Percentiles rank a stretch among this genome's conserved stretches.
Evolutionary conservation across 306 rosid species (phyloP).

Genomic region (Rosa persica): DNA sequence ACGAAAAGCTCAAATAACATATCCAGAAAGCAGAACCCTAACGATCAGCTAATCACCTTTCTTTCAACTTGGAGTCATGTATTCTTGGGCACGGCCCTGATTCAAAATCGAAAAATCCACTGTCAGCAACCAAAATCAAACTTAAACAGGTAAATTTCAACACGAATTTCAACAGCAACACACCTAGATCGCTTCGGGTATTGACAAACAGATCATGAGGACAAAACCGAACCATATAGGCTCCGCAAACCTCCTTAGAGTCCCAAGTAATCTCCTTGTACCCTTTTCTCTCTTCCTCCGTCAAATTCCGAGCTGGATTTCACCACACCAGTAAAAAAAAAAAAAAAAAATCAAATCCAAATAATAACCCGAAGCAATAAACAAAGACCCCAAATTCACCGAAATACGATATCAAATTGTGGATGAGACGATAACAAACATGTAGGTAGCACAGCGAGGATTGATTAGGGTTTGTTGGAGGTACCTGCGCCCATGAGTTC

Average conservation of each 20-base stretch:
- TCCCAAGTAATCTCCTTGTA: slow-evolving; percentile 87
- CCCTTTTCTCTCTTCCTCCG: slow-evolving; percentile 89
- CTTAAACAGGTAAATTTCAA: not conserved
- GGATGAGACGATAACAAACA: not conserved
- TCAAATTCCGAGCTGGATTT: slow-evolving; percentile 79
- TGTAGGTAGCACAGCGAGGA: not conserved
- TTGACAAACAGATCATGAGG: slow-evolving; percentile 98
- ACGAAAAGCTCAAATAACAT: not conserved
- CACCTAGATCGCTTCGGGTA: slow-evolving; percentile 96
- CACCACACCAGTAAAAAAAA: slow-evolving; percentile 5
- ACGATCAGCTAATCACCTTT: slow-evolving; percentile 51
- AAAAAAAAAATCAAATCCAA: not conserved
- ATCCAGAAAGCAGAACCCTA: not conserved
- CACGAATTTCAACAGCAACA: slow-evolving; percentile 21
- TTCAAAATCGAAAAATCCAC: slow-evolving; percentile 11
- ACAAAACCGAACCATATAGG: slow-evolving; percentile 96
- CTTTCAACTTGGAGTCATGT: slow-evolving; percentile 94
- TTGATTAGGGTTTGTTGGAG: slow-evolving; percentile 7
- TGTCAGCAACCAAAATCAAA: not conserved
- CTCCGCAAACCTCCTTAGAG: slow-evolving; percentile 87
- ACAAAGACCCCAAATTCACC: not conserved
- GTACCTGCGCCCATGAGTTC: slow-evolving; percentile 98
- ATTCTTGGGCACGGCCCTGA: slow-evolving; percentile 89
- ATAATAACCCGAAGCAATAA: not conserved
- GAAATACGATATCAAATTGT: not conserved